A percentile compares a stretch with the other conserved stretches of the same genome.
phyloP scores from a whole-genome alignment of 2,329 filamentous ascomycete species.

The Zarea fungicola region DNA sequence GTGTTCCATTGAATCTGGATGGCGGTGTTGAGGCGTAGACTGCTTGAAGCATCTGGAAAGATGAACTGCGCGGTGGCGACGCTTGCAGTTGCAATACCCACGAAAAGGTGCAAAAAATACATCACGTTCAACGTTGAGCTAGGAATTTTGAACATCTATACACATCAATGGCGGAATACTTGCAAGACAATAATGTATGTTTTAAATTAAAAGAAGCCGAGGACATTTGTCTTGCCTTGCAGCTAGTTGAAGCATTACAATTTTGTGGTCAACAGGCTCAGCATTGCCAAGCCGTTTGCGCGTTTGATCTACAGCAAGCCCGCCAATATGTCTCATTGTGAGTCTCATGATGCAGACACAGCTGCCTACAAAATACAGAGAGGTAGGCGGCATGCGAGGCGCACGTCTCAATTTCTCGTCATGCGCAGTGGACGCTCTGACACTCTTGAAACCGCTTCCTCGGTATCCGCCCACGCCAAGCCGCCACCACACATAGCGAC shows the following conservation, averaged over 20 bases:
- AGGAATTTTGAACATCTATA: not conserved
- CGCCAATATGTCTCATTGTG: slow-evolving; percentile 7
- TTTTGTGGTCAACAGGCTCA: too few relatives aligned
- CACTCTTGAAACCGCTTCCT: too few relatives aligned
- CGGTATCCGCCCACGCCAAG: too few relatives aligned
- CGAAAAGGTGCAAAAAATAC: not conserved
- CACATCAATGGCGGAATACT: too few relatives aligned
- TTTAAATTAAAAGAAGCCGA: too few relatives aligned
- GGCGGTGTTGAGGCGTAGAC: slow-evolving; percentile 12
- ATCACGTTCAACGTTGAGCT: not conserved
- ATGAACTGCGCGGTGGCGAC: slow-evolving; percentile 15
- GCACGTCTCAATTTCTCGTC: too few relatives aligned
- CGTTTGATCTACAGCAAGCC: slow-evolving; percentile 10
- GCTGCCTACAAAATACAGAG: not conserved
- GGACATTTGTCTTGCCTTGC: too few relatives aligned
- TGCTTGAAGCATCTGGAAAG: slow-evolving; percentile 13
- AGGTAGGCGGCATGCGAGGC: too few relatives aligned
- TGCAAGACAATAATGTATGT: too few relatives aligned
- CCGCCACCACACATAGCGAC: too few relatives aligned
- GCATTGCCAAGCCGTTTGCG: not conserved
- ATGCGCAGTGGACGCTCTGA: too few relatives aligned
- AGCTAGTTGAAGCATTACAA: too few relatives aligned
- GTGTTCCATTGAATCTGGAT: slow-evolving; percentile 20
- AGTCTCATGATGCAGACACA: slow-evolving; percentile 5
- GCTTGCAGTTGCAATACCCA: not conserved